Evolutionary conservation across 2,329 filamentous ascomycete genomes (phyloP), one percentile per base, ranked within the genome.

Genomic region (Ophiostoma sp.): DNA sequence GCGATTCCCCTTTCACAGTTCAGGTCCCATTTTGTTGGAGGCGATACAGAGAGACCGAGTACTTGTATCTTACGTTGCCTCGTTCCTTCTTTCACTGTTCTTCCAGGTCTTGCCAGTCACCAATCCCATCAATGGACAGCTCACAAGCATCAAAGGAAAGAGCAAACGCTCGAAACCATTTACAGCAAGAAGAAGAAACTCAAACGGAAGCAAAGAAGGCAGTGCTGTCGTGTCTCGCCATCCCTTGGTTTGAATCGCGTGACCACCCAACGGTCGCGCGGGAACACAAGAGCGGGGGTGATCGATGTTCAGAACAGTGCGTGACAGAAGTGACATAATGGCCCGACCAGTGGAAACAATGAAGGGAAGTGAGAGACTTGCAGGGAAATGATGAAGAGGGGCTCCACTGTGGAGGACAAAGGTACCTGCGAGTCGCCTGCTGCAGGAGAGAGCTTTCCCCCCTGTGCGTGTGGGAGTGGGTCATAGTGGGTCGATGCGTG

Each of bases 181-280:
- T 15, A 11, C 28, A 48, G 8, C 39, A 11, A 68, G 36, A 45
- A 22, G 42, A 33, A 50, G 2, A 22, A 3, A 12, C 9, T 25
- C 25, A 68, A 48, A 11, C 11, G 19, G 11, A 12, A 48, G 25
- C 4, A 33, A 48, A 11, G 3, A 64, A n/a, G 36, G 42, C 45
- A 17, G 45, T 33, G 28, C n/a, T 48, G 31, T 9, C 31, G 68
- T 64, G 52, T 73, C 72, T 73, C 66, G 64, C 72, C 72, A 73
- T 73, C 72, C 66, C 72, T 64, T 55, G 71, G n/a, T 25, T 33
- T 48, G 22, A 31, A 73, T 59, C 72, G 72, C 72, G 68, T 73
- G 72, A 73, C 68, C 45, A 57, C 45, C 69, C 31, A 70, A 66
- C 61, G 36, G 50, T 70, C 48, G 45, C 66, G 48, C n/a, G 48